phyloP scores from a whole-genome alignment of 306 rosid species.

The Glycine tomentella region DNA sequence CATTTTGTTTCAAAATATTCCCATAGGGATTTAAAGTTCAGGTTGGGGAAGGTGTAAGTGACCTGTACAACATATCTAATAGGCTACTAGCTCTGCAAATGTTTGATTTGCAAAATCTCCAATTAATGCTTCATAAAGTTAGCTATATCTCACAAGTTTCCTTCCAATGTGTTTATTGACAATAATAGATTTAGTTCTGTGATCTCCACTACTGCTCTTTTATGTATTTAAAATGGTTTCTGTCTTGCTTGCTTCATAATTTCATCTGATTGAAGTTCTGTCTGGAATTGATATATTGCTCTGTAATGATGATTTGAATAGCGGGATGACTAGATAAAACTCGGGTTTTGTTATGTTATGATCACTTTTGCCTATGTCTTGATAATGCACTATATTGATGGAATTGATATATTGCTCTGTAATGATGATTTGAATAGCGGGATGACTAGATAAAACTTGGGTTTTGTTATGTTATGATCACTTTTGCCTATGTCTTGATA shows the following conservation, averaged over 20 bases:
- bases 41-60: constrained; percentile 24
- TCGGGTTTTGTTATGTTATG: neutral
- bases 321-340: neutral
- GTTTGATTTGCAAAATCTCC: constrained; percentile 18
- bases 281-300: constrained; percentile 5
- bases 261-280: constrained; percentile 26
- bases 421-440: neutral
- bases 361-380: neutral
- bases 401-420: constrained; percentile 28
- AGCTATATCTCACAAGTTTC: constrained; percentile 2
- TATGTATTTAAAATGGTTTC: neutral
- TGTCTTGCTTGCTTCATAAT: constrained; percentile 29
- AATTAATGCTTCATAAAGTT: constrained; percentile 25
- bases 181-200: constrained; percentile 11
- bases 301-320: too few relatives aligned
- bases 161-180: constrained; percentile 5
- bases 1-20: constrained; percentile 7
- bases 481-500: neutral
- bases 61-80: neutral
- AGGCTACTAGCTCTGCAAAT: constrained; percentile 19
- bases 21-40: constrained; percentile 2
- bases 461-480: constrained; percentile 4
- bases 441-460: neutral
- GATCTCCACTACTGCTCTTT: constrained; percentile 4
- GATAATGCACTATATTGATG: constrained; percentile 17